Evolutionary conservation across 148 eudicot species (phyloP), one percentile per base, ranked within the genome.

Genomic region (Diospyros kaki): DNA sequence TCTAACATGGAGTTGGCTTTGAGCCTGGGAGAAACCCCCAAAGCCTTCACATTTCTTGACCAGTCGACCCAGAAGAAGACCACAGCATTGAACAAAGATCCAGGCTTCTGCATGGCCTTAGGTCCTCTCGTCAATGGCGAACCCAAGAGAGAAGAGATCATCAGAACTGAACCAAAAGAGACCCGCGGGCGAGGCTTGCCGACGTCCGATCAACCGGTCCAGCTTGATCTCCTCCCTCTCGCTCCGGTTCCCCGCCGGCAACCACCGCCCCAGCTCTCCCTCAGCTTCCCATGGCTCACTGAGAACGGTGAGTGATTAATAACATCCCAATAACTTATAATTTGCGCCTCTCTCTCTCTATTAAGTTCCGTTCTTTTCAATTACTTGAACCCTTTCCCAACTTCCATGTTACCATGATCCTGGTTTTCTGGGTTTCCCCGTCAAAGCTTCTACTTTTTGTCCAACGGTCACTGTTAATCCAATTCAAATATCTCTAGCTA

Each of bases 101-200:
- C 79, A 74, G 85, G 87, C 68, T 85, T 82, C 64, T 85, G 87
- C 87, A 82, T 85, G 87, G 84, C 52, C 45, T 68, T 74, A 66
- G 78, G 71, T 38, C 68, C 58, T 51, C 60, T 50, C 67, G n/a
- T 45, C 64, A 69, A 39, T 42, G 67, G 46, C 3, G 59, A 2
- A n/a, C 0, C 52, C 2, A 53, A 39, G 39, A 3, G 18, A 28
- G 42, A 68, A 54, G 42, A 17, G 56, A 50, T 50, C 71, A 55
- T 17, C 8, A 11, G 63, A 71, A 58, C 40, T 14, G 7, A 48
- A 68, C 9, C 66, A 68, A 53, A n/a, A 48, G 28, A 76, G 41
- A 76, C 51, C 28, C 28, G 28, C 28, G 28, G 28, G 28, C 28
- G 52, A 38, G 85, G 73, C 44, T 73, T 71, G 1, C 28, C 28